Percentiles rank a stretch among this genome's conserved stretches.
Evolutionary conservation across 2,329 filamentous ascomycete species (phyloP).

Genomic region (Apiospora koreana): DNA sequence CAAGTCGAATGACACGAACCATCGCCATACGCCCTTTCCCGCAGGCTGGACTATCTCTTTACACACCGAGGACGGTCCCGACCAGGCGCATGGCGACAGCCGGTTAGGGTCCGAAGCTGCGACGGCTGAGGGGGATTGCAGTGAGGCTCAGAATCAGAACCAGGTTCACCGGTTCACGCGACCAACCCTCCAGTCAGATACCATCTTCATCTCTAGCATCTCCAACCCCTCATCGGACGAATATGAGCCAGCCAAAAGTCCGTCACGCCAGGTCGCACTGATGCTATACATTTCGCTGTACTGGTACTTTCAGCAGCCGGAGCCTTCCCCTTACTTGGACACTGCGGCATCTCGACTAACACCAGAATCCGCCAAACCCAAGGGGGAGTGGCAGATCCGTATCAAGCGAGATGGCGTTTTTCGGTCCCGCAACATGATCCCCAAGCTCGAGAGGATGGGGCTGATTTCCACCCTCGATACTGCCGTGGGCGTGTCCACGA

Average conservation of each 20-base stretch:
- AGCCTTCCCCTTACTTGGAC: slow-evolving; percentile 65
- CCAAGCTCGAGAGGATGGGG: slow-evolving; percentile 93
- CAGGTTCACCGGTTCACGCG: slow-evolving; percentile 63
- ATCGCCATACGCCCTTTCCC: slow-evolving; percentile 71
- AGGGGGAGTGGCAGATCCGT: slow-evolving; percentile 83
- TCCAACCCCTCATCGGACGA: slow-evolving; percentile 80
- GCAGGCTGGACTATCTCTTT: slow-evolving; percentile 89
- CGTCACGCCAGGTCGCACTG: slow-evolving; percentile 89
- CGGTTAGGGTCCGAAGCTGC: slow-evolving; percentile 34
- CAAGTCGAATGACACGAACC: slow-evolving; percentile 75
- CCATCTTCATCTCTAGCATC: slow-evolving; percentile 88
- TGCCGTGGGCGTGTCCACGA: slow-evolving; percentile 65
- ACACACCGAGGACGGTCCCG: slow-evolving; percentile 60
- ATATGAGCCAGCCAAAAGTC: slow-evolving; percentile 77
- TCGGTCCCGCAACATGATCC: slow-evolving; percentile 77
- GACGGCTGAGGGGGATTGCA: slow-evolving; percentile 29
- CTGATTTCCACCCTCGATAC: slow-evolving; percentile 77
- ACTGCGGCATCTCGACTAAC: slow-evolving; percentile 66
- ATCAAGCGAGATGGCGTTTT: slow-evolving; percentile 88
- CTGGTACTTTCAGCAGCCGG: slow-evolving; percentile 94
- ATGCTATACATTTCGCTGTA: slow-evolving; percentile 94
- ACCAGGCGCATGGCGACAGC: slow-evolving; percentile 26
- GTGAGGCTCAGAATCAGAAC: slow-evolving; percentile 30
- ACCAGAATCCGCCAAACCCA: slow-evolving; percentile 69
- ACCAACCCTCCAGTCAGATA: slow-evolving; percentile 78